Percentiles rank a stretch among this genome's conserved stretches.
phyloP scores from a whole-genome alignment of 805 yeast species.

The Metschnikowia noctiluminum region DNA sequence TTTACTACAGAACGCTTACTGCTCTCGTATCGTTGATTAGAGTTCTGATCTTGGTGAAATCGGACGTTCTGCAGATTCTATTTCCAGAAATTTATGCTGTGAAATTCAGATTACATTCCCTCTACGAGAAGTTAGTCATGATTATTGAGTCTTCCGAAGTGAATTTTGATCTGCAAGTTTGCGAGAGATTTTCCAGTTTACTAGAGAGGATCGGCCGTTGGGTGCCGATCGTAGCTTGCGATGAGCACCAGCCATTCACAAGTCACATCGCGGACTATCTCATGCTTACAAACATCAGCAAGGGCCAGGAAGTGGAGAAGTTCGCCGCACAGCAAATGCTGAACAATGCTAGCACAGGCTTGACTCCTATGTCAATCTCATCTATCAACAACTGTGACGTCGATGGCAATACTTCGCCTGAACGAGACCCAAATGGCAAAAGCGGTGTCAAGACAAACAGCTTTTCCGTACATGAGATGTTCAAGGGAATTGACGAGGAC shows the following conservation, averaged over 20 bases:
- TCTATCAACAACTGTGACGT: not conserved
- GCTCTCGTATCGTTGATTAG: slow-evolving; percentile 48
- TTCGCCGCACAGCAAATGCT: not conserved
- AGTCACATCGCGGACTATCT: slow-evolving; percentile 16
- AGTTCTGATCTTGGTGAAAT: slow-evolving; percentile 43
- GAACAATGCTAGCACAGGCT: too few species aligned
- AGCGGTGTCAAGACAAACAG: not conserved
- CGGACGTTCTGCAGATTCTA: slow-evolving; percentile 16
- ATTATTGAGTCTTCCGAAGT: slow-evolving; percentile 1
- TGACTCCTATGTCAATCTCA: not conserved
- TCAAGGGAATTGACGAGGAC: slow-evolving; percentile 31
- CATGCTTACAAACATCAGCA: slow-evolving; percentile 28
- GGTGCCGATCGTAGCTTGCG: slow-evolving; percentile 10
- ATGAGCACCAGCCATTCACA: not conserved
- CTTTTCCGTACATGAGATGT: slow-evolving; percentile 24
- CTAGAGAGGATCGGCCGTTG: slow-evolving; percentile 26
- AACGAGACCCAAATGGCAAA: not conserved
- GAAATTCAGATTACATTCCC: slow-evolving; percentile 5
- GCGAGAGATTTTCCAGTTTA: slow-evolving; percentile 10
- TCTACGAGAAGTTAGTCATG: slow-evolving; percentile 3
- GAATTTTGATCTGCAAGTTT: slow-evolving; percentile 5
- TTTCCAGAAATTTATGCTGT: slow-evolving; percentile 1
- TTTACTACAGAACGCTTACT: slow-evolving; percentile 53
- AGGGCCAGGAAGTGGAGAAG: slow-evolving; percentile 29
- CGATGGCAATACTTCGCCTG: not conserved